Evolutionary conservation across 768 basidiomycete species (phyloP), one percentile per base, ranked within the genome.

Genomic region (Kwoniella dejecticola): DNA sequence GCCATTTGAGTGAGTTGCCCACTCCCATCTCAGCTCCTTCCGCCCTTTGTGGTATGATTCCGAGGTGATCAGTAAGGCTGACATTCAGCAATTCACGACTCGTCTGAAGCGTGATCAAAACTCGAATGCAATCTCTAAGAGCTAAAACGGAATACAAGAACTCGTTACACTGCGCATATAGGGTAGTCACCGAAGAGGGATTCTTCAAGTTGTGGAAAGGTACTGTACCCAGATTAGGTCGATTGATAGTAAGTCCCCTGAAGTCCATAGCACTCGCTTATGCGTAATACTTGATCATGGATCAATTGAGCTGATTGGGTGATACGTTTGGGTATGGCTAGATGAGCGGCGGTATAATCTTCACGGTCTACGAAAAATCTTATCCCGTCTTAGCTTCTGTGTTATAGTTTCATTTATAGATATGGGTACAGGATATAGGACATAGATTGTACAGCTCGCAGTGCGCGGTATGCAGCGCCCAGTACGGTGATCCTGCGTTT

Each of bases 91-190:
- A n/a, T n/a, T n/a, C n/a, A n/a, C n/a, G n/a, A n/a, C n/a, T n/a
- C n/a, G n/a, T n/a, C n/a, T n/a, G n/a, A n/a, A 95, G 92, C 74
- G 93, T 97, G 29, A 86, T 98, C 80, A 99, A 98, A 81, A 98
- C 96, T 11, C 86, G 95, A 24, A 99, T 98, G 96, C 96, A 99
- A 79, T 88, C 91, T 4, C 83, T 99, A 10, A 84, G 85, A 57
- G 96, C 95, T 0, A 83, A 85, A 10, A 80, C 82, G 23, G 88
- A 92, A 62, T 99, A 98, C 76, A 86, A 87, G 36, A 97, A 99
- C 73, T 88, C 93, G 2, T 89, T 97, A 81, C 93, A 98, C 70
- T 98, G 95, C 69, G 94, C 87, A 4, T 95, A 96, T 73, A 84
- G 94, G 46, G 93, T 97, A 74, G 87, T 91, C 66, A 91, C 88